These are phyloP conservation scores for Rhynchospora pubera DNA, from an alignment of 176 grass and related monocot species.

Conservation along the genomic window DNA sequence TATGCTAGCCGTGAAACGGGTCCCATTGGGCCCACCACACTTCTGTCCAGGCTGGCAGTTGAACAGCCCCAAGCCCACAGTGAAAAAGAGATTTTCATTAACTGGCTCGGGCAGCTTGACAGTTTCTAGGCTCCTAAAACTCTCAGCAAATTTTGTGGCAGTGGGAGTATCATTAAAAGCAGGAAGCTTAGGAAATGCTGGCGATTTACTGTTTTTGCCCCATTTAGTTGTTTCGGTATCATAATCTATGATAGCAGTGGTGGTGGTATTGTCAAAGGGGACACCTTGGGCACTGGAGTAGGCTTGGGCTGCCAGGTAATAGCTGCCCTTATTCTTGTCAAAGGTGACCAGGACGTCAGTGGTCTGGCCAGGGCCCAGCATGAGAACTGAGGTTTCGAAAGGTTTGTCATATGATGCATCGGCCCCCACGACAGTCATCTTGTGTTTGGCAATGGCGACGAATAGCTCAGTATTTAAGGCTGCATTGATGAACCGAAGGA, in stretches of 20 bases:
- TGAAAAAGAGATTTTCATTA: slow-evolving; percentile 90
- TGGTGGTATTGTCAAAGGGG: slow-evolving; percentile 92
- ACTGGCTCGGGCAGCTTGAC: slow-evolving; percentile 33
- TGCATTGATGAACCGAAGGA: slow-evolving; percentile 76
- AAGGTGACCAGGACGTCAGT: slow-evolving; percentile 84
- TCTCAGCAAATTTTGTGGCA: slow-evolving; percentile 43
- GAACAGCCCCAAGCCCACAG: slow-evolving; percentile 65
- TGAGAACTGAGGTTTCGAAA: slow-evolving; percentile 42
- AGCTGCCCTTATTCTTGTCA: slow-evolving; percentile 38
- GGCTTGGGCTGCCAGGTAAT: slow-evolving; percentile 73
- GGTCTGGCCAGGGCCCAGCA: slow-evolving; percentile 81
- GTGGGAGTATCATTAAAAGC: slow-evolving; percentile 77
- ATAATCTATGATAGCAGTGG: slow-evolving; percentile 80
- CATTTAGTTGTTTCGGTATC: background rate
- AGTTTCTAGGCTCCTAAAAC: slow-evolving; percentile 35
- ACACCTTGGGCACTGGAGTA: slow-evolving; percentile 78
- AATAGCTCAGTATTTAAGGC: slow-evolving; percentile 90
- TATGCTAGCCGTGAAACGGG: slow-evolving; percentile 73
- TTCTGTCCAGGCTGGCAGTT: slow-evolving; percentile 37
- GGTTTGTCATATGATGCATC: slow-evolving; percentile 96
- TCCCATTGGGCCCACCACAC: slow-evolving; percentile 71
- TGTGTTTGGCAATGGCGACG: slow-evolving; percentile 62
- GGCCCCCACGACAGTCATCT: slow-evolving; percentile 70
- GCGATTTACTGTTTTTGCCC: background rate
- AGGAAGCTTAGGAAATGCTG: slow-evolving; percentile 48